Base-by-base conservation (phyloP, 805 yeast species). In the Kazachstania taianensis region DNA sequence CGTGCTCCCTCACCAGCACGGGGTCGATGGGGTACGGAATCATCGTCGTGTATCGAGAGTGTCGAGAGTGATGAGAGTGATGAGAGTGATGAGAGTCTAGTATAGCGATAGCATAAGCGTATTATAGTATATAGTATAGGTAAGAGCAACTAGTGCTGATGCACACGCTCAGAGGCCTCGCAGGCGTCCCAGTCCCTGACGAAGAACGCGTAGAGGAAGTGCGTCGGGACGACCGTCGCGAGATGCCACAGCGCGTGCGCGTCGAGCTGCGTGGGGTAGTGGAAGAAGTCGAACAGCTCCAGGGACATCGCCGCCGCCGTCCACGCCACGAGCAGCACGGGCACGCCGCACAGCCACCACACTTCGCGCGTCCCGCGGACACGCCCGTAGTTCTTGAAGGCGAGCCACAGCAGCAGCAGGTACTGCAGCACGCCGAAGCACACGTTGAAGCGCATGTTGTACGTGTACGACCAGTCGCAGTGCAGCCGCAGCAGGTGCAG, bases 171-270 rank as follows among this genome's bases (percentile, higher is more conserved):
- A 32, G 16, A 14, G 17, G 27, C 37, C 16, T 22, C 15, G 17
- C 38, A 30, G 20, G 27, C 16, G 10, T 40, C 41, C 29, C 61
- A 71, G 38, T 73, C 79, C 22, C 53, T 50, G 4, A 66, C 53
- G 59, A 73, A 65, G 47, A 72, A 81, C 28, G 70, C 72, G 55
- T 81, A 87, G 74, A 94, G 73, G 41, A 72, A 70, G 39, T 73
- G 61, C 0, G 89, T 75, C 0, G 97, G 97, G 50, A 84, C 56
- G 2, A 87, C 76, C 0, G 98, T 92, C 15, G 83, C 73, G 19
- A 81, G 67, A 55, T 92, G 98, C 98, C 98, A 92, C 27, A 89
- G 50, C 0, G 96, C 75, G 59, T 92, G 98, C 0, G 96, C 94
- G 60, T 92, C 98, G 0, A 92, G 48, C 27, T 82, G 67, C 46